phyloP scores from a whole-genome alignment of 2,329 filamentous ascomycete species.

The Myriosclerotinia duriaeana region DNA sequence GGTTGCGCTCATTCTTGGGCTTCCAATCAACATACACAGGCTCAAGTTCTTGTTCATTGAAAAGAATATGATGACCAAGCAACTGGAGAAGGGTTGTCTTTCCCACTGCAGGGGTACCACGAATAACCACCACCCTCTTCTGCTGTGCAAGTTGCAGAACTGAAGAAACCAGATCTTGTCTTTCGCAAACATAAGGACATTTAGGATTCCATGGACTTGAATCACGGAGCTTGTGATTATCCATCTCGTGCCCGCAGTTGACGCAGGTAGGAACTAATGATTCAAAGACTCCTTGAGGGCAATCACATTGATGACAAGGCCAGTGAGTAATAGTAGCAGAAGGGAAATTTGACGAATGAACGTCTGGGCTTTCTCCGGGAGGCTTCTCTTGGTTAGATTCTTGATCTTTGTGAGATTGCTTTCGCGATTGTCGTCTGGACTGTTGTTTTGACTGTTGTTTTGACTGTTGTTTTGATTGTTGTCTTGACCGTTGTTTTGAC shows the following conservation, averaged over 20 bases:
- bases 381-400: background rate
- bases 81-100: slow-evolving; percentile 1
- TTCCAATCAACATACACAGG: background rate
- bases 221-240: background rate
- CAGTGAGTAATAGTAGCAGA: slow-evolving; percentile 6
- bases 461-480: no score
- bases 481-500: no score
- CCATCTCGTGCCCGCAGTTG: background rate
- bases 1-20: background rate
- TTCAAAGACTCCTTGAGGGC: slow-evolving; percentile 6
- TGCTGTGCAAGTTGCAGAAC: background rate
- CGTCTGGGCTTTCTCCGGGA: background rate
- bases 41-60: background rate
- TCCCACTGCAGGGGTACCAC: slow-evolving; percentile 1
- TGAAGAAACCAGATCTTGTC: background rate
- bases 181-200: background rate
- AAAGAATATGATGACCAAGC: background rate
- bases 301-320: background rate
- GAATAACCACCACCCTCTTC: slow-evolving; percentile 4
- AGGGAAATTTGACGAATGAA: background rate
- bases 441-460: background rate
- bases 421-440: background rate
- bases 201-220: background rate
- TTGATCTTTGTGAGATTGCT: background rate
- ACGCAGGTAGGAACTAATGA: background rate